A percentile compares a stretch with the other conserved stretches of the same genome.
phyloP scores from a whole-genome alignment of 176 grass and related monocot genomes.

The Musa schizocarpa region DNA sequence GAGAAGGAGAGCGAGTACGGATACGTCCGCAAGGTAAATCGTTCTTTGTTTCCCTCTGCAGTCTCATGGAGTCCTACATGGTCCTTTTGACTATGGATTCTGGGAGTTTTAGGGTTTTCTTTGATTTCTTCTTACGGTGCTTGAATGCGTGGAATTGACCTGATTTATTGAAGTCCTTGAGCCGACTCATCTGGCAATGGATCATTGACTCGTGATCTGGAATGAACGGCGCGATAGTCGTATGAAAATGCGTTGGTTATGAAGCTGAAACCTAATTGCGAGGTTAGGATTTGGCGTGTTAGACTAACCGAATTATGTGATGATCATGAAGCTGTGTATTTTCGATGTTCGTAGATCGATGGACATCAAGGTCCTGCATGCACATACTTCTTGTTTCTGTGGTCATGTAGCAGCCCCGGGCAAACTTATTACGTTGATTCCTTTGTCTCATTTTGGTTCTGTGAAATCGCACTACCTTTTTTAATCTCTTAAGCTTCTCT shows the following conservation, averaged over 20 bases:
- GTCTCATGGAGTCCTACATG: background rate
- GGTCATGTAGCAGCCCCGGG: background rate
- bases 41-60: too few relatives aligned
- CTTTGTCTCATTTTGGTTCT: too few relatives aligned
- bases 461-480: too few relatives aligned
- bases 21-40: constrained; percentile 76
- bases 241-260: background rate
- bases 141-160: background rate
- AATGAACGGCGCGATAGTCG: background rate
- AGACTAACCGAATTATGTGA: background rate
- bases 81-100: background rate
- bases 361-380: background rate
- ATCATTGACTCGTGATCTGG: background rate
- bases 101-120: background rate
- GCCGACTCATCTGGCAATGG: background rate
- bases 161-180: background rate
- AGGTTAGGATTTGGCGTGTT: background rate
- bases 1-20: constrained; percentile 97
- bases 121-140: background rate
- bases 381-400: background rate
- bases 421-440: too few relatives aligned
- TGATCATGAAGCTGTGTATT: background rate
- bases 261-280: background rate
- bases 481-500: too few relatives aligned
- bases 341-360: background rate